Evolutionary conservation across 1,139 yeast species (phyloP).

Genomic region (Geotrichum histeridarum): DNA sequence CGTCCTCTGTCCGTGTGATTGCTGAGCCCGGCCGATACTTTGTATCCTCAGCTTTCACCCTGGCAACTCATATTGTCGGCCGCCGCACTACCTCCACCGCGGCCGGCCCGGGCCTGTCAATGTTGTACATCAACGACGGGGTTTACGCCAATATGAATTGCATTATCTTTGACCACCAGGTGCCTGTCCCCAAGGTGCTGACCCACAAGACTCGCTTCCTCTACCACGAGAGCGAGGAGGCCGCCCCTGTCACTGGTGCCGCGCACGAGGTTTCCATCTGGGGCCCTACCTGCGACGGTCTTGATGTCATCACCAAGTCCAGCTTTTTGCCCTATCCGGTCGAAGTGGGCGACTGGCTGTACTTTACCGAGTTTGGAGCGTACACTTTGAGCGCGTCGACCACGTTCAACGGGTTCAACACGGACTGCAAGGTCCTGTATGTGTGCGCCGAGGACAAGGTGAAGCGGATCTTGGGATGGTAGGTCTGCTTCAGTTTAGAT

Average conservation of each 20-base stretch:
- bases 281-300: constrained; percentile 99
- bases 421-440: constrained; percentile 55
- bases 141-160: constrained; percentile 95
- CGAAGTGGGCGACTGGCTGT: constrained; percentile 87
- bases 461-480: constrained; percentile 15
- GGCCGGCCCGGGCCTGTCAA: constrained; percentile 35
- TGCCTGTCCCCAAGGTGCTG: constrained; percentile 64
- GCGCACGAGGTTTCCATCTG: constrained; percentile 57
- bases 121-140: constrained; percentile 87
- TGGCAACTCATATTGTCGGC: constrained; percentile 82
- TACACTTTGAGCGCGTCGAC: constrained; percentile 89
- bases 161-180: constrained; percentile 86
- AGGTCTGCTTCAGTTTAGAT: background rate
- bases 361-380: constrained; percentile 84
- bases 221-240: constrained; percentile 37
- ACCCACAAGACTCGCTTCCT: constrained; percentile 47
- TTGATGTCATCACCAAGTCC: constrained; percentile 69
- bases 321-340: constrained; percentile 55
- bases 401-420: constrained; percentile 76
- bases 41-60: constrained; percentile 79
- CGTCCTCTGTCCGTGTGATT: constrained; percentile 51
- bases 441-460: constrained; percentile 46
- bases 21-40: constrained; percentile 95
- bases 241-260: constrained; percentile 18
- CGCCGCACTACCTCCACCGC: constrained; percentile 47